These are phyloP conservation scores for Apophysomyces trapeziformis DNA, from an alignment of 371 early-diverging fungal species.

Conservation along the genomic window DNA sequence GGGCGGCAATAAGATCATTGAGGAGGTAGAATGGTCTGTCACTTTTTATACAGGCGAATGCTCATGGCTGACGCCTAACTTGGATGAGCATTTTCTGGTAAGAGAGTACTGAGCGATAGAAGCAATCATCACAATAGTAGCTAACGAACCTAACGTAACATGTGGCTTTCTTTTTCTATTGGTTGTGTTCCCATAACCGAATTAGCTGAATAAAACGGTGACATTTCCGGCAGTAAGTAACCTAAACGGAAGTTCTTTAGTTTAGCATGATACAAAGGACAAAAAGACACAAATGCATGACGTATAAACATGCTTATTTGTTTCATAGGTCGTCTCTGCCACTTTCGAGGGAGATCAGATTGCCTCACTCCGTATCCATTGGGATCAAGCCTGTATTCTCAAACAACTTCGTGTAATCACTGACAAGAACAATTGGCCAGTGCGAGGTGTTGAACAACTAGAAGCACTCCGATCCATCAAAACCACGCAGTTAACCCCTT, in stretches of 20 bases:
- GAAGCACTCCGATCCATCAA: conserved; percentile 31
- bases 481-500: conserved; percentile 24
- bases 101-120: background rate
- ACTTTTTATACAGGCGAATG: conserved; percentile 43
- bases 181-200: background rate
- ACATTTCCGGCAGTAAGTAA: conserved; percentile 12
- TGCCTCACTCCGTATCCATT: conserved; percentile 37
- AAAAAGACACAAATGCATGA: too few species aligned
- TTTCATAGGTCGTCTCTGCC: conserved; percentile 41
- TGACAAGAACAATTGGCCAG: conserved; percentile 39
- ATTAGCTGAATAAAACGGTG: conserved; percentile 9
- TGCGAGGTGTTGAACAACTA: conserved; percentile 39
- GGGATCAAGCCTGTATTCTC: conserved; percentile 54
- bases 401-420: conserved; percentile 44
- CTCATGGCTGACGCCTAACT: conserved; percentile 43
- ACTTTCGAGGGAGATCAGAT: conserved; percentile 37
- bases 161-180: background rate
- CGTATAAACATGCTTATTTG: background rate
- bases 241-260: background rate
- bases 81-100: conserved; percentile 33
- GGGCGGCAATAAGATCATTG: conserved; percentile 33
- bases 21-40: conserved; percentile 48
- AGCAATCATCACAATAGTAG: background rate
- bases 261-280: background rate
- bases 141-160: conserved; percentile 6